These are phyloP conservation scores for Chalara sp. DNA, from an alignment of 2,329 filamentous ascomycete genomes.

Conservation along the genomic window DNA sequence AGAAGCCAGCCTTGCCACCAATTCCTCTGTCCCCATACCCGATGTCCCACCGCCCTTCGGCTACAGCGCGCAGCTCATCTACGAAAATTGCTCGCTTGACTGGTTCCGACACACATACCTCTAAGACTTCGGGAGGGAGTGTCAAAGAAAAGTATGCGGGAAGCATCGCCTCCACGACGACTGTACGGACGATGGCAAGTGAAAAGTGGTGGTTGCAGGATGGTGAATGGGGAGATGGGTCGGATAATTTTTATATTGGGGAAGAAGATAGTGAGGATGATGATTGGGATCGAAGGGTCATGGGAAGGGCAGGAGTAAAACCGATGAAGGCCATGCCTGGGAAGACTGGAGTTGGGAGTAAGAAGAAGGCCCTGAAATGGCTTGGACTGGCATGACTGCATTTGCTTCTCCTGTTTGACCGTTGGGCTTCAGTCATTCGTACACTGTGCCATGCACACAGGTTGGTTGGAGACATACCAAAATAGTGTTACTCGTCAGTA, in stretches of 20 bases:
- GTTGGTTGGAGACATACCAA: no score
- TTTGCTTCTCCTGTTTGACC: no score
- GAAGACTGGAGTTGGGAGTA: constrained; percentile 17
- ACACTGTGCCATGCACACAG: no score
- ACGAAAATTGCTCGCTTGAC: constrained; percentile 1
- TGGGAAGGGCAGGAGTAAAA: constrained; percentile 16
- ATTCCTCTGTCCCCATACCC: constrained; percentile 1
- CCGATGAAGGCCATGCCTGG: constrained; percentile 8
- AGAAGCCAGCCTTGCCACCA: constrained; percentile 9
- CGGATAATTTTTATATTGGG: constrained; percentile 25
- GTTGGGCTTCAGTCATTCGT: no score
- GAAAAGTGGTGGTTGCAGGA: constrained; percentile 3
- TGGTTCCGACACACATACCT: neutral
- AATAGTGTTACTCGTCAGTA: no score
- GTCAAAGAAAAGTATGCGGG: constrained; percentile 7
- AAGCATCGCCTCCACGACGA: constrained; percentile 4
- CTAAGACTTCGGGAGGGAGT: neutral
- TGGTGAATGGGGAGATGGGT: constrained; percentile 12
- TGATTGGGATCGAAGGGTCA: constrained; percentile 26
- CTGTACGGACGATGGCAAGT: neutral
- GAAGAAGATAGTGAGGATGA: constrained; percentile 28
- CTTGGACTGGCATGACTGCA: constrained; percentile 25
- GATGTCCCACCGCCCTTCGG: neutral
- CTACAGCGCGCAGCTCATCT: constrained; percentile 3
- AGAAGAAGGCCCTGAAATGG: constrained; percentile 32